Evolutionary conservation across 169 alveolate species (phyloP), one percentile per base, ranked within the genome.

Genomic region (Babesia divergens): DNA sequence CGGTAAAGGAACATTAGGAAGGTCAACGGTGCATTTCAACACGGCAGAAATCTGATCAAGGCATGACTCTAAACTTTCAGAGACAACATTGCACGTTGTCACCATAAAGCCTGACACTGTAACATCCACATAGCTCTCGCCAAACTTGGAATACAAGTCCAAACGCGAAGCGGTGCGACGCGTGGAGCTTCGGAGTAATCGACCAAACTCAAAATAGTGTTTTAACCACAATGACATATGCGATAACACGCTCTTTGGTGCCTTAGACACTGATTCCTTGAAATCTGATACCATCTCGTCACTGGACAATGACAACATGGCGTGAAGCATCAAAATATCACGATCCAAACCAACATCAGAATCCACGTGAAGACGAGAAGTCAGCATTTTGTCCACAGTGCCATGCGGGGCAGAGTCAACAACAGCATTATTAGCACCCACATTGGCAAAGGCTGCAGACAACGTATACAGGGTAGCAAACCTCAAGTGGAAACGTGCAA

Each of bases 261-360:
- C 54, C 44, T n/a, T 50, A 3, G 40, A 28, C 7, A 66, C 11
- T 2, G 77, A 34, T 16, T 66, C 67, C 54, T 42, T 66, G 56
- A 66, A 66, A 2, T 24, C 37, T 18, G 54, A 1, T 2, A 37
- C 29, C 46, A 66, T 51, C 26, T 53, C 67, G 18, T 66, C 77
- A 51, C 56, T 55, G 53, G 77, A 66, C 28, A 66, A 28, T 5
- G 58, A 28, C 20, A 66, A 28, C 65, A 66, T 52, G n/a, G 67
- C 31, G 54, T 66, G 77, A 3, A 62, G 72, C 31, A 62, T 18
- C 43, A 62, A 35, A 1, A 49, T 4, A 11, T 62, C 72, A 6
- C 72, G 56, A n/a, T 43, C 55, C 6, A 60, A 13, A 6, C 18
- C 40, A n/a, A 22, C 31, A 14, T 62, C 60, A 1, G 60, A 49